Evolutionary conservation across 257 asterid species (phyloP).

Genomic region (Marsdenia floribunda): DNA sequence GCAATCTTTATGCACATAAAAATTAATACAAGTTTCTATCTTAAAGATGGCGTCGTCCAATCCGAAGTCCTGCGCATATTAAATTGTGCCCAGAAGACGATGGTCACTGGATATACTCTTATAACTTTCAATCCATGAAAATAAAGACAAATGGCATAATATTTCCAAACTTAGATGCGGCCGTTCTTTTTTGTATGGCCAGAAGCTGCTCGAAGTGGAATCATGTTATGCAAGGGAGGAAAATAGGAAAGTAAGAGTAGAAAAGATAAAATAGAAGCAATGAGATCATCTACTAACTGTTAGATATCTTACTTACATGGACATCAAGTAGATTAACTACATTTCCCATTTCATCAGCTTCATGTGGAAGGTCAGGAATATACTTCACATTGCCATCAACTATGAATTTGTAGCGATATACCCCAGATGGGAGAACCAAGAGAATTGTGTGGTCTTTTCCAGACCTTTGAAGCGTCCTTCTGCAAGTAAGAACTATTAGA

Average conservation of each 20-base stretch:
- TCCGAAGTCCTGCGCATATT: not conserved
- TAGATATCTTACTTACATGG: slow-evolving; percentile 45
- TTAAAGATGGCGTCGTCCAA: not conserved
- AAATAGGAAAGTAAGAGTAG: not conserved
- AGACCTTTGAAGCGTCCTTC: slow-evolving; percentile 72
- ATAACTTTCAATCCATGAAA: not conserved
- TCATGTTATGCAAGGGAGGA: not conserved
- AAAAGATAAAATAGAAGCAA: not conserved
- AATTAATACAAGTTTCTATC: not conserved
- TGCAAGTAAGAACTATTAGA: slow-evolving; percentile 29
- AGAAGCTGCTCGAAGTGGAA: not conserved
- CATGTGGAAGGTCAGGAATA: slow-evolving; percentile 74
- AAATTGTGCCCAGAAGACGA: not conserved
- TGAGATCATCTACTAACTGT: not conserved
- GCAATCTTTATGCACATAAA: not conserved
- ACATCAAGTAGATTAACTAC: slow-evolving; percentile 80
- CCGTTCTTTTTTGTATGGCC: not conserved
- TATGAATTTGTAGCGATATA: slow-evolving; percentile 66
- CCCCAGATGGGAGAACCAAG: slow-evolving; percentile 75
- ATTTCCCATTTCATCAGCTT: slow-evolving; percentile 55
- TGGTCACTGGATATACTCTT: not conserved
- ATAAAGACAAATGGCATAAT: not conserved
- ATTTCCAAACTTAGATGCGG: not conserved
- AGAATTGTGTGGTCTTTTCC: slow-evolving; percentile 84
- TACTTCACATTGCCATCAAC: slow-evolving; percentile 74